A percentile compares a stretch with the other conserved stretches of the same genome.
Evolutionary conservation across 306 rosid species (phyloP).

Genomic region (Prunus dulcis): DNA sequence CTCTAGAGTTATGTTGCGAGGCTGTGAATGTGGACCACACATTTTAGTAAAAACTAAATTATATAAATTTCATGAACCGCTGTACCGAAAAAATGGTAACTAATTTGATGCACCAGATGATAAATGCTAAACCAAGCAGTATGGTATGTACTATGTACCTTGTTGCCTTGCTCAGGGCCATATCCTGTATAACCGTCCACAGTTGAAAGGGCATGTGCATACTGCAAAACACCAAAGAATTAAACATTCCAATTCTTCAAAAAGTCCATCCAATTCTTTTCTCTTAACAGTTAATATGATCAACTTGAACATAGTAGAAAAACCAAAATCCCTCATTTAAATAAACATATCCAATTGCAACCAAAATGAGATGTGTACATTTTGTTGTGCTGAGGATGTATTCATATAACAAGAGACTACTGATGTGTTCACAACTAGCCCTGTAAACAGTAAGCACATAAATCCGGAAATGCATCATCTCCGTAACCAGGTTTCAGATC

Average conservation of each 20-base stretch:
- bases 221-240: conserved; percentile 42
- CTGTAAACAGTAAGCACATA: no score
- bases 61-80: no score
- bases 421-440: no score
- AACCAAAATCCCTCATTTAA: no score
- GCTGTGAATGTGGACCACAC: not conserved
- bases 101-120: not conserved
- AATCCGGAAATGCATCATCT: no score
- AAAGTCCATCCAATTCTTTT: conserved; percentile 11
- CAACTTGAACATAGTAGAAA: no score
- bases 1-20: not conserved
- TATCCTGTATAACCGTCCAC: conserved; percentile 59
- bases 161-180: conserved; percentile 78
- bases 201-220: conserved; percentile 64
- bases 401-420: no score
- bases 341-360: no score
- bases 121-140: conserved; percentile 11
- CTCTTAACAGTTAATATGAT: not conserved
- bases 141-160: conserved; percentile 35
- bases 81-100: no score
- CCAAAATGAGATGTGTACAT: no score
- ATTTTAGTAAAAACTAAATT: not conserved
- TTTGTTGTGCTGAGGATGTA: no score
- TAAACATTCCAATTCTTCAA: not conserved
- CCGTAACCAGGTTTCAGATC: no score